Evolutionary conservation across 768 basidiomycete genomes (phyloP).

Genomic region (Porpolomopsis calyptriformis): DNA sequence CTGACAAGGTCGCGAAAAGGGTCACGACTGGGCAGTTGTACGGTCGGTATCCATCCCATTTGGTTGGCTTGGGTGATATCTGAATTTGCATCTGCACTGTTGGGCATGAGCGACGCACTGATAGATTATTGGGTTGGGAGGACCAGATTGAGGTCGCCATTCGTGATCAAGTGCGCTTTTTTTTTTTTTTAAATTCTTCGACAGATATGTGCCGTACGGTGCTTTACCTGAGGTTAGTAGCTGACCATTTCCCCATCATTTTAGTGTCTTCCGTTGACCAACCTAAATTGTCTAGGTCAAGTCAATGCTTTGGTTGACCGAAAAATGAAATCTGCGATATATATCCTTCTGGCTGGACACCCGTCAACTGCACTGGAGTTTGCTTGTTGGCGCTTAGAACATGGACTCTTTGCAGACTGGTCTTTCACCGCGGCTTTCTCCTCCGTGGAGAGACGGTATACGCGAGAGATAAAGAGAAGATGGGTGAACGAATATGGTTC

Average conservation of each 20-base stretch:
- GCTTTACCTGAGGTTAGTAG: conserved; percentile 46
- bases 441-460: conserved; percentile 60
- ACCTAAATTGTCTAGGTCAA: conserved; percentile 45
- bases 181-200: conserved; percentile 5
- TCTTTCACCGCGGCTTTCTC: conserved; percentile 48
- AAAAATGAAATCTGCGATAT: conserved; percentile 48
- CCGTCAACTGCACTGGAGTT: conserved; percentile 30
- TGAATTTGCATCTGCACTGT: not conserved
- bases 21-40: conserved; percentile 78
- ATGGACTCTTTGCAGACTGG: conserved; percentile 8
- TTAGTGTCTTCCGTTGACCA: not conserved
- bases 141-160: conserved; percentile 44
- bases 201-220: conserved; percentile 67
- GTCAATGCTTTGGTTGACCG: no score
- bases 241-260: not conserved
- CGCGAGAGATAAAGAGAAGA: conserved; percentile 65
- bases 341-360: conserved; percentile 78
- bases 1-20: conserved; percentile 48
- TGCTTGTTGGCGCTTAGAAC: conserved; percentile 9
- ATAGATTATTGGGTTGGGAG: conserved; percentile 56
- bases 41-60: conserved; percentile 35
- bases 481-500: conserved; percentile 66
- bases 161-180: conserved; percentile 59
- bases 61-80: not conserved
- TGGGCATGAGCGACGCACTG: conserved; percentile 81